Conservation (phyloP, 352 stramenopile species). For the Blastocystis sp. region DNA sequence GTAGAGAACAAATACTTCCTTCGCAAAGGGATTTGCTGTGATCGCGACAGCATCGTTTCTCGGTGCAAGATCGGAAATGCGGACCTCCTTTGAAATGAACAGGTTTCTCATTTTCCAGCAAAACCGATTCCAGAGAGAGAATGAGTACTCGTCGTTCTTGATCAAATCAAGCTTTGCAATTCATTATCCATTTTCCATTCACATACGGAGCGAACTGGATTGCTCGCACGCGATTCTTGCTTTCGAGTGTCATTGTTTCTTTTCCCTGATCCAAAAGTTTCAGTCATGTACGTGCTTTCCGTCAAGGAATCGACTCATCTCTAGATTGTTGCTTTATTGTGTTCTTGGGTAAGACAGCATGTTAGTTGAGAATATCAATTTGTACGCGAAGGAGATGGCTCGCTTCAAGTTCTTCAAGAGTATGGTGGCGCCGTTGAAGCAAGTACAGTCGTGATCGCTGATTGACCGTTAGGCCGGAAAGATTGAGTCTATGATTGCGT, state of each 20-base stretch:
- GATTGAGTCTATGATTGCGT: slow-evolving; percentile 49
- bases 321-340: no score
- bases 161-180: no score
- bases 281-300: no score
- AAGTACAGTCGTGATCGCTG: not conserved
- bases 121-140: no score
- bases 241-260: no score
- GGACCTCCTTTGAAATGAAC: not conserved
- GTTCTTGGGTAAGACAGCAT: not conserved
- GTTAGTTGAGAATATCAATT: slow-evolving; percentile 54
- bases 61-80: not conserved
- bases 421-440: slow-evolving; percentile 19
- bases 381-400: slow-evolving; percentile 49
- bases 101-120: slow-evolving; percentile 46
- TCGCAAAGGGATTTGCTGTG: slow-evolving; percentile 26
- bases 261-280: no score
- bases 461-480: not conserved
- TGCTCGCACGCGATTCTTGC: no score
- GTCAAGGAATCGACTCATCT: no score
- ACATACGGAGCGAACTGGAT: no score
- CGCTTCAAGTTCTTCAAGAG: slow-evolving; percentile 49
- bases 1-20: slow-evolving; percentile 12
- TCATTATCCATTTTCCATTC: no score
- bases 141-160: no score
- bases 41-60: not conserved